phyloP scores from a whole-genome alignment of 2,329 filamentous ascomycete species.

The Curvularia lunata region DNA sequence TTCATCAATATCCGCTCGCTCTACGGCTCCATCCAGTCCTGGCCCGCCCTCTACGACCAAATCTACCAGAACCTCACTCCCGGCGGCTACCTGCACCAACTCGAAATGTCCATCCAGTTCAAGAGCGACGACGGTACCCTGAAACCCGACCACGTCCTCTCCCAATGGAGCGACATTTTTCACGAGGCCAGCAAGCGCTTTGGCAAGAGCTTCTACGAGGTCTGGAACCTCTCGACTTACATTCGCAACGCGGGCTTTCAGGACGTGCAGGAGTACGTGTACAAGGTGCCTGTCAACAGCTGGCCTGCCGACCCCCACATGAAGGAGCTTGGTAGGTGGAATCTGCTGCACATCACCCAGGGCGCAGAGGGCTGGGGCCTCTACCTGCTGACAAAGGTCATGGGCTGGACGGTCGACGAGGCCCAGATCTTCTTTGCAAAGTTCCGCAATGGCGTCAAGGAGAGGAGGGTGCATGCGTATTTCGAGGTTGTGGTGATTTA shows the following conservation, averaged over 20 bases:
- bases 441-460: conserved; percentile 40
- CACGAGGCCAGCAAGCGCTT: conserved; percentile 32
- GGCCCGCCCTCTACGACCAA: conserved; percentile 49
- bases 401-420: conserved; percentile 50
- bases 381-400: conserved; percentile 36
- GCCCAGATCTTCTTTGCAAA: conserved; percentile 52
- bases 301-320: conserved; percentile 39
- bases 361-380: conserved; percentile 39
- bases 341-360: conserved; percentile 38
- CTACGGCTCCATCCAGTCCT: conserved; percentile 53
- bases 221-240: conserved; percentile 34
- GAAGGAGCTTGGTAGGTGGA: conserved; percentile 45
- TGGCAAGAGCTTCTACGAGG: conserved; percentile 37
- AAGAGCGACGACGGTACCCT: conserved; percentile 49
- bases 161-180: conserved; percentile 36
- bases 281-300: conserved; percentile 38
- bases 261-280: conserved; percentile 35
- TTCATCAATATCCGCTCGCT: conserved; percentile 54
- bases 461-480: conserved; percentile 42
- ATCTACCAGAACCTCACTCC: conserved; percentile 38
- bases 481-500: conserved; percentile 34
- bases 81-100: conserved; percentile 50
- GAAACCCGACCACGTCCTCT: conserved; percentile 36
- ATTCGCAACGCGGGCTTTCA: conserved; percentile 37
- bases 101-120: conserved; percentile 51